Evolutionary conservation across 2,329 filamentous ascomycete species (phyloP).

Genomic region (Waltergamsia citrina): DNA sequence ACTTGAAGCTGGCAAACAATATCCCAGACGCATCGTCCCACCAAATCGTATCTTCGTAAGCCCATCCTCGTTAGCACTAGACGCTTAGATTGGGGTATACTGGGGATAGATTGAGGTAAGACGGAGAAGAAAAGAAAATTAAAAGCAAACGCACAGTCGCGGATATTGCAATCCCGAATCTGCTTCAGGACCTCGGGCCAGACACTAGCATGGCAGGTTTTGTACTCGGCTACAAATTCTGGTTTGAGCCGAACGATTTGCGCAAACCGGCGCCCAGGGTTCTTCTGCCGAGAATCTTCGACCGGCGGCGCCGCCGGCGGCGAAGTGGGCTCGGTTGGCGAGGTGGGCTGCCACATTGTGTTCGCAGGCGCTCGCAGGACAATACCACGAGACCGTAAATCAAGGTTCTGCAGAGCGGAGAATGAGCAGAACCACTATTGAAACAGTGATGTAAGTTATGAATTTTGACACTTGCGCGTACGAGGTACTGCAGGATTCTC

Average conservation of each 20-base stretch:
- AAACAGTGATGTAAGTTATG: too few relatives aligned
- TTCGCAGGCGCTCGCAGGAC: too few relatives aligned
- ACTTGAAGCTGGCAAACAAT: slow-evolving; percentile 71
- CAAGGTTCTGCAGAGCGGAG: too few relatives aligned
- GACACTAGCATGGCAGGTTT: slow-evolving; percentile 61
- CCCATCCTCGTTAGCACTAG: neutral
- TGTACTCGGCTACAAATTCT: slow-evolving; percentile 58
- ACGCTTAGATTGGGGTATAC: neutral
- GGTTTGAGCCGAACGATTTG: slow-evolving; percentile 67
- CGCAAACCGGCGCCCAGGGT: slow-evolving; percentile 48
- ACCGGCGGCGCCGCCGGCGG: slow-evolving; percentile 1
- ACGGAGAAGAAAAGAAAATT: neutral
- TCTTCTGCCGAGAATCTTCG: slow-evolving; percentile 14
- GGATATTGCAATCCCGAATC: slow-evolving; percentile 66
- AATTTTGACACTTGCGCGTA: too few relatives aligned
- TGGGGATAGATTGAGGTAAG: neutral
- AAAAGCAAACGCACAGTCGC: slow-evolving; percentile 57
- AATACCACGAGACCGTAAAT: too few relatives aligned
- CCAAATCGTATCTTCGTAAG: slow-evolving; percentile 66
- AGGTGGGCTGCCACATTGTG: slow-evolving; percentile 15
- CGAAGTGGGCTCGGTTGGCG: slow-evolving; percentile 7
- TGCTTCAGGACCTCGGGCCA: slow-evolving; percentile 72
- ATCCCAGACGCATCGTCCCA: slow-evolving; percentile 53
- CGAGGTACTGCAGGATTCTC: too few relatives aligned
- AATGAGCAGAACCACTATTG: too few relatives aligned